These are phyloP conservation scores for Lentinula sp. DNA, from an alignment of 768 basidiomycete genomes.

Conservation along the genomic window DNA sequence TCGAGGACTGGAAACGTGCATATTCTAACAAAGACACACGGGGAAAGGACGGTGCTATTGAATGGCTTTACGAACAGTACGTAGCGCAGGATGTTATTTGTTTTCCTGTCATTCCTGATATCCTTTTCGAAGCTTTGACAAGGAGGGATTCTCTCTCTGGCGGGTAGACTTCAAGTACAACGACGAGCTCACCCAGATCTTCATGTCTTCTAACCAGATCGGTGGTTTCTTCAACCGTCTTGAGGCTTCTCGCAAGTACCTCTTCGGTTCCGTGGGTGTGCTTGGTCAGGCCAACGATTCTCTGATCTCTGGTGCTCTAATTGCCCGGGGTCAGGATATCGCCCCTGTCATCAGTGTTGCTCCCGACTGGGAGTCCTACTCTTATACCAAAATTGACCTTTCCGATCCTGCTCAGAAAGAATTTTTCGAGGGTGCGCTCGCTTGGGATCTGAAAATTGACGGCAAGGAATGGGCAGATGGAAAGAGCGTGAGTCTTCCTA, in stretches of 20 bases:
- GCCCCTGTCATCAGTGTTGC: conserved; percentile 70
- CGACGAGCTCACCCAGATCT: conserved; percentile 82
- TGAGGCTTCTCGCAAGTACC: conserved; percentile 94
- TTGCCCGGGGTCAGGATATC: conserved; percentile 75
- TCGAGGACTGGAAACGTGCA: conserved; percentile 95
- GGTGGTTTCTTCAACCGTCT: conserved; percentile 97
- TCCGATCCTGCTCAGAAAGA: conserved; percentile 69
- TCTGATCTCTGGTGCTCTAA: conserved; percentile 74
- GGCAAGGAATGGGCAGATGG: conserved; percentile 91
- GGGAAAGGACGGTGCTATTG: conserved; percentile 71
- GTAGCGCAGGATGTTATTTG: conserved; percentile 17
- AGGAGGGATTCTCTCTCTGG: conserved; percentile 86
- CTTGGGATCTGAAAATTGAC: conserved; percentile 88
- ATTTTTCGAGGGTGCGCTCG: conserved; percentile 89
- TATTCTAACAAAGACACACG: conserved; percentile 99
- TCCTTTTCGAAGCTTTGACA: conserved; percentile 60
- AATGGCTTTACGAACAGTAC: conserved; percentile 97
- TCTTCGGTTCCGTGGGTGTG: conserved; percentile 91
- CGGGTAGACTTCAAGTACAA: conserved; percentile 97
- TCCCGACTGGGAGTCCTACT: conserved; percentile 90
- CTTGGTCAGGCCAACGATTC: conserved; percentile 77
- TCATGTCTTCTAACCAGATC: conserved; percentile 94
- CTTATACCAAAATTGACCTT: conserved; percentile 72
- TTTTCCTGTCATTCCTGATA: not conserved
- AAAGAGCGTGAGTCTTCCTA: conserved; percentile 63